A percentile compares a stretch with the other conserved stretches of the same genome.
phyloP scores from a whole-genome alignment of 306 rosid species.

The Geum urbanum region DNA sequence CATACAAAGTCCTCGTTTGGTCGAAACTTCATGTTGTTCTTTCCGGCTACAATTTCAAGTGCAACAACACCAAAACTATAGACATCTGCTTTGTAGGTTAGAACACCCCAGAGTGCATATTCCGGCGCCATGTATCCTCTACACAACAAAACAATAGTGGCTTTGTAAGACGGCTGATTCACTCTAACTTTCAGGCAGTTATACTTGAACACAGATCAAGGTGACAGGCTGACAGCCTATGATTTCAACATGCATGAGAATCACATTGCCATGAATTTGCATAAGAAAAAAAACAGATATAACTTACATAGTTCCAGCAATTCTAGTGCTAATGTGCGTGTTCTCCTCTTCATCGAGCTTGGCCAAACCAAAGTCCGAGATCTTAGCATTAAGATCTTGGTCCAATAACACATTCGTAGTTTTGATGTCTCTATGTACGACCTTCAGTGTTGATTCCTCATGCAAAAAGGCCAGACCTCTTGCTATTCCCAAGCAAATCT shows the following conservation, averaged over 20 bases:
- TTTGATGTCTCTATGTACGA: conserved; percentile 64
- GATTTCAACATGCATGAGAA: neutral
- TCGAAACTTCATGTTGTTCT: conserved; percentile 20
- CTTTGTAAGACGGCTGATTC: neutral
- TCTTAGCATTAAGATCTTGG: conserved; percentile 46
- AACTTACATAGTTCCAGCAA: conserved; percentile 53
- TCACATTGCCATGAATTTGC: neutral
- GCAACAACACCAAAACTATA: conserved; percentile 23
- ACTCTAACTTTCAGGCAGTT: neutral
- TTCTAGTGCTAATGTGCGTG: conserved; percentile 48
- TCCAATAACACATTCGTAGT: conserved; percentile 53
- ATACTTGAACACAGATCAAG: neutral
- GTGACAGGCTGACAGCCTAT: neutral
- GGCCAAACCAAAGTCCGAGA: conserved; percentile 69
- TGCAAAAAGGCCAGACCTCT: conserved; percentile 54
- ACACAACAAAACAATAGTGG: neutral
- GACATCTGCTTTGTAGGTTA: conserved; percentile 24
- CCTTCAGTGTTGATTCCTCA: conserved; percentile 50
- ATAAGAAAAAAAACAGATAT: neutral
- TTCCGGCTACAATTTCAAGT: conserved; percentile 19
- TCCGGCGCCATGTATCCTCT: conserved; percentile 29
- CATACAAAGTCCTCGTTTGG: conserved; percentile 15
- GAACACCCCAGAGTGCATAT: conserved; percentile 25
- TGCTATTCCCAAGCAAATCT: conserved; percentile 57
- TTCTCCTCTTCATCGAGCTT: conserved; percentile 54